phyloP scores from a whole-genome alignment of 257 asterid genomes.

The Forsythia viridissima region DNA sequence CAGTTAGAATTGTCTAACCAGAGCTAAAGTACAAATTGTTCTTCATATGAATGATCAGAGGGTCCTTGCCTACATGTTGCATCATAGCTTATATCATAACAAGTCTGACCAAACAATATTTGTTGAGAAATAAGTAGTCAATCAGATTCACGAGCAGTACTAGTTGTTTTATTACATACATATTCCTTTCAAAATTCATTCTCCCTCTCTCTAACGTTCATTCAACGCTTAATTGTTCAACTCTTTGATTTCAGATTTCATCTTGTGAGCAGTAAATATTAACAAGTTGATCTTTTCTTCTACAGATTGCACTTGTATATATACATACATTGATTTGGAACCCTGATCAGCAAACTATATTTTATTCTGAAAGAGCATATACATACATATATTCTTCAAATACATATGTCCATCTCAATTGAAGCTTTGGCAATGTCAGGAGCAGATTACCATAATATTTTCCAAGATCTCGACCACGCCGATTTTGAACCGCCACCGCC shows the following conservation, averaged over 20 bases:
- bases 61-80: no score
- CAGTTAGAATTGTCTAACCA: no score
- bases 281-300: neutral
- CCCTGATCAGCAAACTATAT: neutral
- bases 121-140: neutral
- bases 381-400: neutral
- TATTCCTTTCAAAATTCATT: neutral
- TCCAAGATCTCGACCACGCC: conserved; percentile 30
- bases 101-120: no score
- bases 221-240: neutral
- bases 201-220: neutral
- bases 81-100: no score
- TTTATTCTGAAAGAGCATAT: neutral
- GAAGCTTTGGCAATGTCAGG: conserved; percentile 64
- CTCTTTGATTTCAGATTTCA: neutral
- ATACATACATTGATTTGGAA: neutral
- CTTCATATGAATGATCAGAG: no score
- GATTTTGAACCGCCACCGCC: conserved; percentile 28
- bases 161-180: neutral
- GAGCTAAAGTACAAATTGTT: no score
- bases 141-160: neutral
- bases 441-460: conserved; percentile 25
- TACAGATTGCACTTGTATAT: neutral
- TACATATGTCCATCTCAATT: conserved; percentile 36
- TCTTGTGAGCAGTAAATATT: neutral